Percentiles rank a stretch among this genome's conserved stretches.
phyloP scores from a whole-genome alignment of 345 rosid species.

The Lepidium didymum region DNA sequence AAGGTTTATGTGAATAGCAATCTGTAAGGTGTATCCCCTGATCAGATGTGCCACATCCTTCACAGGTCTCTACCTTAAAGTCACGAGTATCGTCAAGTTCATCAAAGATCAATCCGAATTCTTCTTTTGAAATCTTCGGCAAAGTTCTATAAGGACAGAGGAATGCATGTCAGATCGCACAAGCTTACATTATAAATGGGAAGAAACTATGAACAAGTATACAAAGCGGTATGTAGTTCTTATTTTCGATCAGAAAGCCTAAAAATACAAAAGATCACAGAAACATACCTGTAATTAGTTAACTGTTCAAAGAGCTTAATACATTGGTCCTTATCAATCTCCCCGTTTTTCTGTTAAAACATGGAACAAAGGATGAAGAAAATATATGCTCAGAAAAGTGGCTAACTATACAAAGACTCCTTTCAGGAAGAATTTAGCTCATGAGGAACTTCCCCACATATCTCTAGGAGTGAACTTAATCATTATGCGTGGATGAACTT shows the following conservation, averaged over 20 bases:
- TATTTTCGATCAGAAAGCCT: not conserved
- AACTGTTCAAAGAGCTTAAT: slow-evolving; percentile 68
- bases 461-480: slow-evolving; percentile 7
- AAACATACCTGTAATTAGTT: slow-evolving; percentile 73
- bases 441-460: not conserved
- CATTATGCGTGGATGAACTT: slow-evolving; percentile 28
- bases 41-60: slow-evolving; percentile 4
- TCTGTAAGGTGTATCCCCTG: not conserved
- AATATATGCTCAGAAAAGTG: slow-evolving; percentile 1
- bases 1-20: not conserved
- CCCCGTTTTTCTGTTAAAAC: slow-evolving; percentile 51
- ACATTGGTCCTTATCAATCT: slow-evolving; percentile 68
- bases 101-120: slow-evolving; percentile 74
- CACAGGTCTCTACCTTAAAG: slow-evolving; percentile 58
- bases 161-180: not conserved
- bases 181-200: not conserved
- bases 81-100: slow-evolving; percentile 90
- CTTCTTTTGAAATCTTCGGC: slow-evolving; percentile 82
- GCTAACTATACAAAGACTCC: not conserved
- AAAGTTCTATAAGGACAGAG: slow-evolving; percentile 49
- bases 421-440: not conserved
- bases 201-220: not conserved
- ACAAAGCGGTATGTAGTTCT: not conserved
- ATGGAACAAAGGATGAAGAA: not conserved
- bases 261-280: not conserved